Evolutionary conservation across 257 asterid species (phyloP), one percentile per base, ranked within the genome.

Genomic region (Rhazya stricta): DNA sequence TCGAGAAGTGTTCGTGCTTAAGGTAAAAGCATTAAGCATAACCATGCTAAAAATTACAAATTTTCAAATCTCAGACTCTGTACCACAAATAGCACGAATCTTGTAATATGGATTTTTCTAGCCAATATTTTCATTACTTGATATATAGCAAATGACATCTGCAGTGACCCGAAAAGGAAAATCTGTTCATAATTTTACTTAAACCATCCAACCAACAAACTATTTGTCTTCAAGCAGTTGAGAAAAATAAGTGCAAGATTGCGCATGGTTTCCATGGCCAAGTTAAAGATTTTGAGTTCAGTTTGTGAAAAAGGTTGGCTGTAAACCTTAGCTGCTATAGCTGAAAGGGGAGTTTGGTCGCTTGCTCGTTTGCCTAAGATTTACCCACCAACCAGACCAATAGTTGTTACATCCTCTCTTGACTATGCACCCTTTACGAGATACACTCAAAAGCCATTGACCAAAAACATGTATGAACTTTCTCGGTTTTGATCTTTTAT

Each of bases 341-440:
- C 50, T 23, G 34, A 9, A 69, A 69, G n/a, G 61, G 74, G 62
- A 73, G 83, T 73, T 73, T 67, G 77, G 84, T 77, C 71, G 82
- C 81, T 87, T 81, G 83, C 82, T 77, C 71, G 82, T 80, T 87
- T 81, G 83, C 82, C 86, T 84, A 67, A 78, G 75, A 75, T 73
- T 67, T 11, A 70, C 80, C 79, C 89, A 89, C 94, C 96, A 88
- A 93, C 91, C 84, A 81, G 78, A 71, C 82, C 73, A 30, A 54
- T 57, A 83, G 89, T 91, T 81, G 96, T 86, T 91, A 66, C 93
- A 93, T 89, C 97, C 87, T 87, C 97, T 85, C 83, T 93, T 93
- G 98, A 93, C 97, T 85, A 86, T 50, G 54, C 30, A 71, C 36
- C 25, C 73, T 79, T 80, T 48, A 61, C 79, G 85, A 62, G 46